These are phyloP conservation scores for Linnemannia elongata DNA, from an alignment of 192 early-diverging fungal species.

Conservation along the genomic window DNA sequence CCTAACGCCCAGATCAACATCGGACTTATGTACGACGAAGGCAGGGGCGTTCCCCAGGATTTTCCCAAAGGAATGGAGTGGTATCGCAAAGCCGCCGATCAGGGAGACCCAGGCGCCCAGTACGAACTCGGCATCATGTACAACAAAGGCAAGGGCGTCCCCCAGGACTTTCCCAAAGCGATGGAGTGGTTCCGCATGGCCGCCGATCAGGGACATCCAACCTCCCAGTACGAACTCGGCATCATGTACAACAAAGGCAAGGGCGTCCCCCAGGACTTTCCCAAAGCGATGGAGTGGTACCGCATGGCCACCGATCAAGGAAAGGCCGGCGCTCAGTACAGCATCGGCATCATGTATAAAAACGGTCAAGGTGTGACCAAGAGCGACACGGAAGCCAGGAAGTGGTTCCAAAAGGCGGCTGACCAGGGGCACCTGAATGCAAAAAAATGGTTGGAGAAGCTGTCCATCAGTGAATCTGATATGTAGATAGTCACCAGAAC, in stretches of 20 bases:
- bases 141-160: neutral
- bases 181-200: neutral
- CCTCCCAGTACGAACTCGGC: neutral
- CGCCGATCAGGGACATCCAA: neutral
- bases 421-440: no score
- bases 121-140: neutral
- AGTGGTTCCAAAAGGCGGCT: no score
- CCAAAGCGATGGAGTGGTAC: neutral
- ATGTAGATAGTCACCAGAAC: no score
- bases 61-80: neutral
- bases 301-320: neutral
- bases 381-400: no score
- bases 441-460: no score
- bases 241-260: neutral
- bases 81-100: neutral
- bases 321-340: neutral
- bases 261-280: neutral
- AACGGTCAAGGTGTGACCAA: no score
- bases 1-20: neutral
- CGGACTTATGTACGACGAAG: neutral
- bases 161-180: neutral
- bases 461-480: no score
- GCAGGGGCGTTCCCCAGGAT: neutral
- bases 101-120: neutral
- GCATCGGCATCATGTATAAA: no score